phyloP scores from a whole-genome alignment of 2,329 filamentous ascomycete genomes.

The Basipetospora chlamydospora region DNA sequence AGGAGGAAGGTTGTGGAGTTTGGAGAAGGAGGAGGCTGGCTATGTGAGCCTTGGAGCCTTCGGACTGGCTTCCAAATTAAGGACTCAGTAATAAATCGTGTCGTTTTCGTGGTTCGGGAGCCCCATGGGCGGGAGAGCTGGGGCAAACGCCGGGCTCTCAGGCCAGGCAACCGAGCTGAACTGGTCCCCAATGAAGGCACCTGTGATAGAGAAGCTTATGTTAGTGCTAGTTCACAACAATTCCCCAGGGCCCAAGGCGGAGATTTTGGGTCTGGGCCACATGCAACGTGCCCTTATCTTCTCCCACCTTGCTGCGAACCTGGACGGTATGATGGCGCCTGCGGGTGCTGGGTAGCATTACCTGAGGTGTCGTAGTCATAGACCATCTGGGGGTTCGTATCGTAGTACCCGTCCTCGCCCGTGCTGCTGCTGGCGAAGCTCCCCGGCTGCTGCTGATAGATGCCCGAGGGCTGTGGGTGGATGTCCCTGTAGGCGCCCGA shows the following conservation, averaged over 20 bases:
- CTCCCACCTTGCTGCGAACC: slow-evolving; percentile 4
- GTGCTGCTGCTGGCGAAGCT: slow-evolving; percentile 3
- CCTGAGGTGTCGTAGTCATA: slow-evolving; percentile 4
- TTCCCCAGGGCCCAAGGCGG: too few species aligned
- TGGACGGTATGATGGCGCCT: neutral
- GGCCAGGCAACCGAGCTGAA: slow-evolving; percentile 3
- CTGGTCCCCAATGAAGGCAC: slow-evolving; percentile 3
- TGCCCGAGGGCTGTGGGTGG: neutral
- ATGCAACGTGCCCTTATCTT: slow-evolving; percentile 5
- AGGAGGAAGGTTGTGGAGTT: too few species aligned
- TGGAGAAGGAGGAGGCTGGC: too few species aligned
- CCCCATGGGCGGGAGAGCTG: neutral
- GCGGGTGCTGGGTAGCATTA: slow-evolving; percentile 3
- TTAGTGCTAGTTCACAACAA: too few species aligned
- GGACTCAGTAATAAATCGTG: slow-evolving; percentile 1
- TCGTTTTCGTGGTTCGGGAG: neutral
- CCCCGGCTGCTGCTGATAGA: neutral
- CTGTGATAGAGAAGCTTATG: neutral
- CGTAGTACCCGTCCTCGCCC: slow-evolving; percentile 6
- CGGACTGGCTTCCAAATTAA: too few species aligned
- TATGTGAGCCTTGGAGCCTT: too few species aligned
- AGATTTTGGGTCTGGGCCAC: too few species aligned
- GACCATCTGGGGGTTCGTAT: slow-evolving; percentile 2
- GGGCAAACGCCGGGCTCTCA: slow-evolving; percentile 2
- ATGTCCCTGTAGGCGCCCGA: slow-evolving; percentile 9